These are phyloP conservation scores for Rosellinia necatrix DNA, from an alignment of 2,329 filamentous ascomycete species.

Conservation along the genomic window DNA sequence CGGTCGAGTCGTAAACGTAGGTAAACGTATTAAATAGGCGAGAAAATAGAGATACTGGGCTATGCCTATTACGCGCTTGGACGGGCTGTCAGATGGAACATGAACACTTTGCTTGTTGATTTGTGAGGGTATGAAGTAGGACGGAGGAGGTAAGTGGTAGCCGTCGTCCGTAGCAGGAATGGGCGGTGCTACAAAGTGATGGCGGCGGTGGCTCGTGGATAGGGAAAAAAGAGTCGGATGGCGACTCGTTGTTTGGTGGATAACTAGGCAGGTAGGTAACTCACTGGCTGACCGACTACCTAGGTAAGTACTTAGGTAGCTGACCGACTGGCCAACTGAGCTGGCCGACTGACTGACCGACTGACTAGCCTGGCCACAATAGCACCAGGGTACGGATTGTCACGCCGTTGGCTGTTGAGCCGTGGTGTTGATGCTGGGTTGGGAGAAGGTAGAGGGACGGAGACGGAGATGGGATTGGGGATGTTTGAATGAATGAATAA, in stretches of 20 bases:
- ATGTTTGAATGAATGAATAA: constrained; percentile 22
- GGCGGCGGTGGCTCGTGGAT: too few species aligned
- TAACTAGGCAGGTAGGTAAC: neutral
- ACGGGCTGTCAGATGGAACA: constrained; percentile 1
- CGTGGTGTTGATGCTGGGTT: constrained; percentile 21
- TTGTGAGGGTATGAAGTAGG: constrained; percentile 15
- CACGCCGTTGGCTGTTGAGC: constrained; percentile 18
- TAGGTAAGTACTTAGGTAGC: too few species aligned
- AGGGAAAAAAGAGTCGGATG: constrained; percentile 10
- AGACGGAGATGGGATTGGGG: constrained; percentile 30
- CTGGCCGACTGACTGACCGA: constrained; percentile 1
- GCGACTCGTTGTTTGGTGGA: constrained; percentile 2
- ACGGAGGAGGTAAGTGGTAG: constrained; percentile 1
- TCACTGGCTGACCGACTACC: neutral
- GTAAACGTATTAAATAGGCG: constrained; percentile 4
- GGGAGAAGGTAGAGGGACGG: constrained; percentile 18
- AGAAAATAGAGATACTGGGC: constrained; percentile 11
- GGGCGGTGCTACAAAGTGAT: too few species aligned
- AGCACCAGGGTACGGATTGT: constrained; percentile 12
- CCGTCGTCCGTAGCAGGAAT: too few species aligned
- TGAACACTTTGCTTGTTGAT: constrained; percentile 5
- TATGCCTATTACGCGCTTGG: constrained; percentile 11
- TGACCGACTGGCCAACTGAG: neutral
- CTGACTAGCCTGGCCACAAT: neutral
- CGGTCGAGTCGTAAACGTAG: constrained; percentile 4